Evolutionary conservation across 345 rosid species (phyloP).

Genomic region (Turritis glabra): DNA sequence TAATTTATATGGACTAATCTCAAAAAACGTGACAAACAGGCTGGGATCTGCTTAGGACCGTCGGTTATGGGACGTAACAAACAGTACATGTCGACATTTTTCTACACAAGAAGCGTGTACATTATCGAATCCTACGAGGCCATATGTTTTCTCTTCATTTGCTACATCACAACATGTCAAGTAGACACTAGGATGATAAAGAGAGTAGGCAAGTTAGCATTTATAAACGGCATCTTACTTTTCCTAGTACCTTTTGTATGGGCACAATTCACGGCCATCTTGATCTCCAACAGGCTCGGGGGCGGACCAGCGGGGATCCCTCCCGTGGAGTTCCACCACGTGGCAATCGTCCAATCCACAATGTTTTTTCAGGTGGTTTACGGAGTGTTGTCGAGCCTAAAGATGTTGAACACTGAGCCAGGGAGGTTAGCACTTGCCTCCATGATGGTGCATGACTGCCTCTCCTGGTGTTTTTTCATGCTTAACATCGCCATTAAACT

Average conservation of each 20-base stretch:
- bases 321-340: conserved; percentile 17
- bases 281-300: conserved; percentile 22
- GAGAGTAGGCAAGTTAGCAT: conserved; percentile 43
- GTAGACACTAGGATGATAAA: conserved; percentile 39
- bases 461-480: conserved; percentile 28
- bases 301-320: conserved; percentile 3
- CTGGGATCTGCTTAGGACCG: conserved; percentile 47
- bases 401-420: conserved; percentile 49
- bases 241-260: conserved; percentile 35
- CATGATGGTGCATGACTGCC: conserved; percentile 41
- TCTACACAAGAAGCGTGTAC: conserved; percentile 30
- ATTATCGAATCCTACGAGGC: conserved; percentile 35
- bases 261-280: conserved; percentile 9
- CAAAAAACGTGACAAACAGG: too few relatives aligned
- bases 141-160: conserved; percentile 38
- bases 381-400: conserved; percentile 43
- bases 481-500: conserved; percentile 22
- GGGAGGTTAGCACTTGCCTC: conserved; percentile 54
- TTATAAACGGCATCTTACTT: conserved; percentile 40
- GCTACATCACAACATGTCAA: conserved; percentile 42
- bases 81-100: conserved; percentile 13
- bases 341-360: conserved; percentile 32
- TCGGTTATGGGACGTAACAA: conserved; percentile 39
- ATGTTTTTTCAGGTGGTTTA: conserved; percentile 45
- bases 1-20: background rate